Evolutionary conservation across 768 basidiomycete genomes (phyloP), one percentile per base, ranked within the genome.

Genomic region (Termitomyces sp.): DNA sequence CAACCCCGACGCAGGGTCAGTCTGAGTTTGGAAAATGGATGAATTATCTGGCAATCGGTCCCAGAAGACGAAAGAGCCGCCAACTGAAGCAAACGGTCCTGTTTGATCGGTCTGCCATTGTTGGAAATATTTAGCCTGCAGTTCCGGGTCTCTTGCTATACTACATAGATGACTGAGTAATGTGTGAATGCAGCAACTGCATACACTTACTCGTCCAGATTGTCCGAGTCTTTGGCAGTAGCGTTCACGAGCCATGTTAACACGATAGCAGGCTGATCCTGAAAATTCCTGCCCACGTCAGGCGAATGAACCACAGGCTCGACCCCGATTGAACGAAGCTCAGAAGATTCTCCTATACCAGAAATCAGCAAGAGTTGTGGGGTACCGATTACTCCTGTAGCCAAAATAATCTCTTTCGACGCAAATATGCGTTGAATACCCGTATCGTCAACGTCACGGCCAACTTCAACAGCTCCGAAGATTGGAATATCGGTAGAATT

Each of bases 381-480:
- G 0, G 72, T 75, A 16, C 64, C 66, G 33, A 75, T 61, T 7
- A 68, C 57, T 2, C 75, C 74, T 10, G 73, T 70, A n/a, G 47
- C 36, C 15, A 49, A 25, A 10, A 50, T 39, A 16, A 50, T 10
- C 32, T 50, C 48, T 27, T 50, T 50, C 25, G 38, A 38, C 11
- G 36, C 38, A 27, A 27, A 10, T 2, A 50, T 15, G 36, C 35
- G 38, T 16, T 38, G 9, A 7, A 36, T 49, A 49, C 47, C 47
- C 4, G 36, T 18, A 50, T 23, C n/a, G n/a, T n/a, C n/a, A n/a
- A n/a, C 16, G n/a, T 50, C 39, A 18, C 5, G 15, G 12, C 23
- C n/a, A 9, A 39, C 36, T 29, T 50, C 35, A 25, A 39, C 22
- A 18, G 48, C 22, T n/a, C 23, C 22, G 18, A 50, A 50, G 4